Evolutionary conservation across 129 eudicot species (phyloP).

Genomic region (carrot (Daucus carota)): DH1_v3.0 NC_030384.2:31134501-31135000

Average conservation of each 20-base stretch:
- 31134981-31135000: too few relatives aligned
- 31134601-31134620: neutral
- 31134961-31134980: too few relatives aligned
- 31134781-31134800: neutral
- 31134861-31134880: neutral
- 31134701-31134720: slow-evolving; percentile 26
- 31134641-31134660: neutral
- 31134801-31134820: neutral
- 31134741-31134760: neutral
- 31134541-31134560: slow-evolving; percentile 58
- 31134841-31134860: neutral
- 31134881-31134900: neutral
- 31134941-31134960: neutral
- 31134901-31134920: neutral
- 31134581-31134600: slow-evolving; percentile 42
- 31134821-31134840: neutral
- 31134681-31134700: slow-evolving; percentile 21
- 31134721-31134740: slow-evolving; percentile 22
- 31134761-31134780: neutral
- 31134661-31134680: slow-evolving; percentile 9
- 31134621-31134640: neutral
- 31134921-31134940: neutral
- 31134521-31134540: slow-evolving; percentile 88
- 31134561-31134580: slow-evolving; percentile 73
- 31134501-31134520: slow-evolving; percentile 57